phyloP scores from a whole-genome alignment of 148 eudicot genomes.

The Hydrangea macrophylla region DNA sequence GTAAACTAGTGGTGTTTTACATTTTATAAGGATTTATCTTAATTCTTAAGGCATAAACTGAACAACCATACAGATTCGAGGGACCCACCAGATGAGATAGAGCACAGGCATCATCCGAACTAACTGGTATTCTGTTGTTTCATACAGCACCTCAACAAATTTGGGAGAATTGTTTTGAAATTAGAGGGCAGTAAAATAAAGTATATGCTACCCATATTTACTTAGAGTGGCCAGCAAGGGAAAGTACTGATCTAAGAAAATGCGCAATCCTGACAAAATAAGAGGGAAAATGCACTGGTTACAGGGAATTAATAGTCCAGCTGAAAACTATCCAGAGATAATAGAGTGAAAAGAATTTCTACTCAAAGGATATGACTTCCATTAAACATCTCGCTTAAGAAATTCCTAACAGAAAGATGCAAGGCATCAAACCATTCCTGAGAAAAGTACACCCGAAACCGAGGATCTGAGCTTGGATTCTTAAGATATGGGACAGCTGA shows the following conservation, averaged over 20 bases:
- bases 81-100: too few relatives aligned
- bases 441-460: conserved; percentile 75
- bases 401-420: conserved; percentile 76
- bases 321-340: conserved; percentile 6
- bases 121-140: too few relatives aligned
- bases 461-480: conserved; percentile 68
- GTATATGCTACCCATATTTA: too few relatives aligned
- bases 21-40: too few relatives aligned
- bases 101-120: too few relatives aligned
- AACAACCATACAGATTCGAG: too few relatives aligned
- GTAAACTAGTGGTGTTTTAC: too few relatives aligned
- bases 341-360: neutral
- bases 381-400: conserved; percentile 73
- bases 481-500: conserved; percentile 81
- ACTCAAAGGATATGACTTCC: conserved; percentile 87
- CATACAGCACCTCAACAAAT: too few relatives aligned
- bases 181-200: too few relatives aligned
- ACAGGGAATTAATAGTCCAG: neutral
- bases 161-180: too few relatives aligned
- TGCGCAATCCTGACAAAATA: too few relatives aligned
- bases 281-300: neutral
- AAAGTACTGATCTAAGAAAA: neutral
- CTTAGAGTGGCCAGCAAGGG: neutral
- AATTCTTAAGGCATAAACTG: too few relatives aligned
- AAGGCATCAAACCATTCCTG: conserved; percentile 84